These are phyloP conservation scores for Paraurostyla sp. DNA, from an alignment of 73 alveolate species.

Conservation along the genomic window DNA sequence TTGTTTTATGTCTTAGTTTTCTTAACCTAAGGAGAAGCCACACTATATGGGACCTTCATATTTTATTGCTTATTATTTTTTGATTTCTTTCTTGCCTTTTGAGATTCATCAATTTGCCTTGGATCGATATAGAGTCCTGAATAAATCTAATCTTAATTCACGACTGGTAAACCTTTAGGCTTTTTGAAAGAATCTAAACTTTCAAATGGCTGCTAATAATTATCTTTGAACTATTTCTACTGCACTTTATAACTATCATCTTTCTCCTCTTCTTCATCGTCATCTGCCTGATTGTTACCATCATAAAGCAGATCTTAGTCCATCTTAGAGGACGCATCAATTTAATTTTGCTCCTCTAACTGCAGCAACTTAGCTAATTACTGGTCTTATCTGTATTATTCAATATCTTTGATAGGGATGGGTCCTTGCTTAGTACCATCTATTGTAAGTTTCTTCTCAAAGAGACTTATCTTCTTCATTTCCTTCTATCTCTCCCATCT, in stretches of 20 bases:
- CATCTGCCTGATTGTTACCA: too few species aligned
- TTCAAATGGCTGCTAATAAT: neutral
- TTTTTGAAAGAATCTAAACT: too few species aligned
- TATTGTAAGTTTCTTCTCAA: too few species aligned
- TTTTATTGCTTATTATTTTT: neutral
- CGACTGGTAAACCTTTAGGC: neutral
- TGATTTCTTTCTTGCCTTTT: neutral
- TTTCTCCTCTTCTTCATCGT: neutral
- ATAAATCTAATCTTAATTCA: conserved; percentile 18
- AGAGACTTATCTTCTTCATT: neutral
- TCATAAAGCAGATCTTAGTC: neutral
- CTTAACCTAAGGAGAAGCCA: neutral
- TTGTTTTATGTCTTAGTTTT: neutral
- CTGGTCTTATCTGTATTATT: neutral
- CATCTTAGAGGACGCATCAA: neutral
- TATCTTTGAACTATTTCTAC: neutral
- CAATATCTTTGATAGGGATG: conserved; percentile 25
- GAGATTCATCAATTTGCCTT: neutral
- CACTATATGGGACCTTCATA: neutral
- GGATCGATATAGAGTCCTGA: conserved; percentile 17
- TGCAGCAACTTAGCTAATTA: conserved; percentile 32
- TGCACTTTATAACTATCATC: neutral
- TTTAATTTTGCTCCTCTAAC: neutral
- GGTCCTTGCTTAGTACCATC: neutral
- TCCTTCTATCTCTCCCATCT: conserved; percentile 18